Base-by-base conservation (phyloP, 495 filamentous ascomycete genomes). In the Aspergillus campestris region DNA sequence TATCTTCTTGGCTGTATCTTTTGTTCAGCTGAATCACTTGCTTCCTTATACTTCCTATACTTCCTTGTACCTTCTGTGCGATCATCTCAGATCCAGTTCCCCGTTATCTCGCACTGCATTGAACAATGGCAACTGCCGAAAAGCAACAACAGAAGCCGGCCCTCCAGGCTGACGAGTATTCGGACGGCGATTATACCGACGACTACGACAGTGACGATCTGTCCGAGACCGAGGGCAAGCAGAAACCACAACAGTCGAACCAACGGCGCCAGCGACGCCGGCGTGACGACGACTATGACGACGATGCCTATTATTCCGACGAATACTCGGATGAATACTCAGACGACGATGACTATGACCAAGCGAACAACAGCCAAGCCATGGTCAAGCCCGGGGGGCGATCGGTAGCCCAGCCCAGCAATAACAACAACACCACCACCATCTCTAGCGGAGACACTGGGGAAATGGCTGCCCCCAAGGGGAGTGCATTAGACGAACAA, bases 271-370 rank as follows among this genome's bases (percentile, higher is more conserved):
- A 60, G 34, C 65, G 56, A 38, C 61, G 57, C 12, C 65, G 66
- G 44, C 60, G 47, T 8, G n/a, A 47, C 38, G 61, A 59, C 7
- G 58, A 70, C 27, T 74, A 71, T n/a, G 71, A 79, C 30, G 65
- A 69, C 46, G 72, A 71, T 35, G 73, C 75, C 35, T 62, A 65
- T 12, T 67, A 81, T 60, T 80, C 72, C n/a, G 73, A 74, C 29
- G 75, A 73, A 44, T 70, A 71, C 52, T 77, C 74, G 36, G 66
- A 70, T 47, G 59, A 57, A 28, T 38, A 54, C 24, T 40, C 56
- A 13, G 48, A 55, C n/a, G 46, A 58, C 36, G 45, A 58, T 31
- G 51, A 54, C 29, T 36, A 59, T 32, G 48, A 58, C 12, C 51
- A 59, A 40, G 53, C 52, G 35, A 52, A 56, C 18, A 56, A 64